These are phyloP conservation scores for Diphasiastrum complanatum DNA, from an alignment of 83 land plant genomes.

Conservation along the genomic window DNA sequence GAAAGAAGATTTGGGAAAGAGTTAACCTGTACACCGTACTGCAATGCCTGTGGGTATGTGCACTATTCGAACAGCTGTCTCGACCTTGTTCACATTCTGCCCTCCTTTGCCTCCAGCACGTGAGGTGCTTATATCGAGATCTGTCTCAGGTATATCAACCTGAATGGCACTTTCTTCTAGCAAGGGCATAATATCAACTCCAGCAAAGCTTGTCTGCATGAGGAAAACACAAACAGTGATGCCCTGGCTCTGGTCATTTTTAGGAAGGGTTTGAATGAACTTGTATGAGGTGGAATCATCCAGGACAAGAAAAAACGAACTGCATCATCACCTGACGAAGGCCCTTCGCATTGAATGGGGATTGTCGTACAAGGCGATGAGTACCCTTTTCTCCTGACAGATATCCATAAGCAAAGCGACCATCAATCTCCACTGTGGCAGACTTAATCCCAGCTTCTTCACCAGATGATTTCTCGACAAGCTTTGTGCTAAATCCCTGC, in stretches of 20 bases:
- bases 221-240: not conserved
- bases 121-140: conserved; percentile 64
- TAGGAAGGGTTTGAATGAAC: not conserved
- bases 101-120: conserved; percentile 98
- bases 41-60: conserved; percentile 93
- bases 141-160: conserved; percentile 87
- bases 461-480: conserved; percentile 85
- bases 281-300: not conserved
- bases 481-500: conserved; percentile 63
- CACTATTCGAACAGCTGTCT: conserved; percentile 91
- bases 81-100: conserved; percentile 98
- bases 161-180: conserved; percentile 72
- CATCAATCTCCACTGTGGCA: conserved; percentile 80
- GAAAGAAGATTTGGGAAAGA: not conserved
- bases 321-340: conserved; percentile 96
- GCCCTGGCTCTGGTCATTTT: not conserved
- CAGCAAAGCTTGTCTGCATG: conserved; percentile 93
- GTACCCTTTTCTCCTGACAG: conserved; percentile 93
- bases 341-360: conserved; percentile 93
- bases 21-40: conserved; percentile 80
- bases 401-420: conserved; percentile 92
- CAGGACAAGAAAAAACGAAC: not conserved
- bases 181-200: conserved; percentile 92
- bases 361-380: conserved; percentile 86
- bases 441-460: conserved; percentile 98